Evolutionary conservation across 2,329 filamentous ascomycete species (phyloP).

Genomic region (Chaetothyriales sp.): DNA sequence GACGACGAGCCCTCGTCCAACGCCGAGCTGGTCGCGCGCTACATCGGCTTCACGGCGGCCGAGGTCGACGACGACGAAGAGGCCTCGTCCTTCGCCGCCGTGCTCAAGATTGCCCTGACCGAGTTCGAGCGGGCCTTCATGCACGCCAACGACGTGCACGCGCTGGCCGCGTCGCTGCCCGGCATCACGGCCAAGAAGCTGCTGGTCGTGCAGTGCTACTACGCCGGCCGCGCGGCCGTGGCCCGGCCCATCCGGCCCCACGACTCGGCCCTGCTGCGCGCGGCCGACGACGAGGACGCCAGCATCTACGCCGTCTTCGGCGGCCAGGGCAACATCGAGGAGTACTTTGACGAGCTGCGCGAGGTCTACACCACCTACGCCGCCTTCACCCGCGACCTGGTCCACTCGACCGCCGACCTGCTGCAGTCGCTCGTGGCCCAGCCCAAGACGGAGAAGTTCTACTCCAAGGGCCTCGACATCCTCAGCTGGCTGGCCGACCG

Average conservation of each 20-base stretch:
- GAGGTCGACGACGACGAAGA: slow-evolving; percentile 85
- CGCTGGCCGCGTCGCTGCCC: slow-evolving; percentile 68
- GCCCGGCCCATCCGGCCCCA: slow-evolving; percentile 82
- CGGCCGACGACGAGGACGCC: slow-evolving; percentile 69
- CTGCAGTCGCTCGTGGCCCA: slow-evolving; percentile 75
- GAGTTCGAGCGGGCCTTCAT: slow-evolving; percentile 96
- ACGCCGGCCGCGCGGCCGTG: slow-evolving; percentile 68
- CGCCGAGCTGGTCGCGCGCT: slow-evolving; percentile 80
- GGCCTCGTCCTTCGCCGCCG: slow-evolving; percentile 79
- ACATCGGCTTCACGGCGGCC: slow-evolving; percentile 75
- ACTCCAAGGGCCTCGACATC: slow-evolving; percentile 90
- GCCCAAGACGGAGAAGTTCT: slow-evolving; percentile 82
- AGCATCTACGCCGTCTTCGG: slow-evolving; percentile 90
- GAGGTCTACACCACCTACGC: slow-evolving; percentile 85
- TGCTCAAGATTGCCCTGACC: slow-evolving; percentile 80
- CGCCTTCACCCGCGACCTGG: slow-evolving; percentile 74
- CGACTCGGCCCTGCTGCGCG: slow-evolving; percentile 82
- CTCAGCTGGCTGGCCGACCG: slow-evolving; percentile 83
- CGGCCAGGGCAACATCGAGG: slow-evolving; percentile 96
- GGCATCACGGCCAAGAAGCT: slow-evolving; percentile 91
- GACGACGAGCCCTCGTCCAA: slow-evolving; percentile 98
- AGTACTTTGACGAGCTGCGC: slow-evolving; percentile 96
- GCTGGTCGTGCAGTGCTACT: slow-evolving; percentile 80
- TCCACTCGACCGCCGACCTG: slow-evolving; percentile 67
- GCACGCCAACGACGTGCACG: slow-evolving; percentile 90